Evolutionary conservation across 2,329 filamentous ascomycete genomes (phyloP), one percentile per base, ranked within the genome.

Genomic region (Arthroderma sp.): DNA sequence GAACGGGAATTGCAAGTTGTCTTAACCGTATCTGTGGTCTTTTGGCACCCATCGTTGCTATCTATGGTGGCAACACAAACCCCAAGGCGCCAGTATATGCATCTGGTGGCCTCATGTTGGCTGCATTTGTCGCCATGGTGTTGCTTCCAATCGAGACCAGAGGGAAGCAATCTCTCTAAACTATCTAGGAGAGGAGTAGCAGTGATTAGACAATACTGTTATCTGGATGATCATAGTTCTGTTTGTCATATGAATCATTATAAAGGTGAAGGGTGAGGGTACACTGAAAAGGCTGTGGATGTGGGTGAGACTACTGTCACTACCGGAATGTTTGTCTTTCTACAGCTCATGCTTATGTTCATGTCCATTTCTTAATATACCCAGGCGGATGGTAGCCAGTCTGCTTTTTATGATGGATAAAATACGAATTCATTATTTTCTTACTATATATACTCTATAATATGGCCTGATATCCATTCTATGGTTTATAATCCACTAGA

Each of bases 171-270:
- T 66, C 66, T 44, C 60, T 76, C 39, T 75, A 69, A 64, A 33
- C 9, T 84, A 95, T 69, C 81, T 85, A 17, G 91, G 41, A 96
- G 4, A 31, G 13, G 23, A 19, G 17, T 8, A n/a, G 17, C 2
- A 15, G 37, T 11, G 37, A 17, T 21, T 21, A 43, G 39, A 17
- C 39, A 39, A 21, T 43, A 4, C 8, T 19, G 2, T 51, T 31
- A 33, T 51, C 28, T 54, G 52, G 52, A 41, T 33, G 52, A 11
- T 23, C 8, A 41, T 54, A 41, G 19, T 54, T 35, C 1, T 35
- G 23, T n/a, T 11, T 54, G 39, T 39, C n/a, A n/a, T 9, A 15
- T n/a, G 35, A 15, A 15, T 13, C 17, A 8, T 35, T 38, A 41
- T 39, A 28, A 35, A 54, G 9, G 21, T 15, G 23, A 17, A 19